phyloP scores from a whole-genome alignment of 225 moss, liverwort and hornwort genomes.

The Lunularia cruciata region DNA sequence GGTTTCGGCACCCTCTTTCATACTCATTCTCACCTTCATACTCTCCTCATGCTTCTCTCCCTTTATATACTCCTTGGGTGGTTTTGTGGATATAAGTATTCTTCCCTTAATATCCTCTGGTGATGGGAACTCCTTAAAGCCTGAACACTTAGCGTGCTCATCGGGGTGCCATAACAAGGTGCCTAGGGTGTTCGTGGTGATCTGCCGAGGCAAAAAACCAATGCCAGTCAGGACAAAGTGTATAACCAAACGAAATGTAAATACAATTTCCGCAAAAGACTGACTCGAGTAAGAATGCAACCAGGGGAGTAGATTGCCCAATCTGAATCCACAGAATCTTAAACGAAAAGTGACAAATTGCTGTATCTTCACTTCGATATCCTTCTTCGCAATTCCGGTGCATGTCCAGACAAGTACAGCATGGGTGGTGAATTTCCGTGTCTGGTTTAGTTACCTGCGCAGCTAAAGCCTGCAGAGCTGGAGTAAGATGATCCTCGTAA shows the following conservation, averaged over 20 bases:
- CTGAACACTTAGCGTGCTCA: constrained; percentile 43
- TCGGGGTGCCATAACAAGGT: constrained; percentile 48
- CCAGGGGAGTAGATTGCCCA: background rate
- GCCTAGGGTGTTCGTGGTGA: constrained; percentile 52
- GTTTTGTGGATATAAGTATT: constrained; percentile 87
- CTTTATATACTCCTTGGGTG: constrained; percentile 62
- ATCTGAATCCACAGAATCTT: background rate
- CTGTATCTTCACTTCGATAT: background rate
- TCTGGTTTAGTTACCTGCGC: constrained; percentile 47
- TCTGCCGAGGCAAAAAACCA: constrained; percentile 30
- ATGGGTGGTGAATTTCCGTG: too few relatives aligned
- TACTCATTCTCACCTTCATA: constrained; percentile 27
- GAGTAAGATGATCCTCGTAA: constrained; percentile 83
- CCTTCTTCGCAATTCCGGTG: background rate
- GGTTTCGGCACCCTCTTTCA: constrained; percentile 24
- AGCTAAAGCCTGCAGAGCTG: constrained; percentile 65
- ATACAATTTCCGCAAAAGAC: too few relatives aligned
- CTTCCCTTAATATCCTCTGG: constrained; percentile 59
- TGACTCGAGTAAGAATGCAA: too few relatives aligned
- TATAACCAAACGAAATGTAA: too few relatives aligned
- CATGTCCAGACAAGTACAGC: too few relatives aligned
- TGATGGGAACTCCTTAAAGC: constrained; percentile 56
- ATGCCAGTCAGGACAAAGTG: background rate
- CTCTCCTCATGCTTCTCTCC: constrained; percentile 25
- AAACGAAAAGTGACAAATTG: background rate